Base-by-base conservation (phyloP, 2,329 filamentous ascomycete species). In the Elsinoe ampelina region DNA sequence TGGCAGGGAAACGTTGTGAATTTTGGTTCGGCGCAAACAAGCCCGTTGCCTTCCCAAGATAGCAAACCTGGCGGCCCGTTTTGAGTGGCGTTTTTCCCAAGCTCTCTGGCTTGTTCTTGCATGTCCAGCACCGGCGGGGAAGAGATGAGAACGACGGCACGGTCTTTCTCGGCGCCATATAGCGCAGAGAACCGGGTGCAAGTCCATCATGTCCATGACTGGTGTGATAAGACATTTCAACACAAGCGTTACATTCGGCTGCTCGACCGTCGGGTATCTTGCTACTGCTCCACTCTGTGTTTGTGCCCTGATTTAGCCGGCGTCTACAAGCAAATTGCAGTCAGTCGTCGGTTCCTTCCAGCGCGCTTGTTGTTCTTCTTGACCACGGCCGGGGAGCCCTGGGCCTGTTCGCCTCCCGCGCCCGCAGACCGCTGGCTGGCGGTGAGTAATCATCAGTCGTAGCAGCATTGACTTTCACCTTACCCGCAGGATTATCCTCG, bases 31-130 rank as follows among this genome's bases (percentile, higher is more conserved):
- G 48, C 48, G 48, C 38, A 32, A 10, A 10, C 13, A 13, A 13
- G 26, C 36, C 48, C 48, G 48, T 52, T 52, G 26, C 34, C 32
- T 52, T 32, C 48, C 48, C 48, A 52, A 52, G 48, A 52, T 39
- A 52, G 48, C 34, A 52, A 20, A 34, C 26, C 13, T 20, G n/a
- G 38, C 48, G 48, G 17, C 32, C 48, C 48, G 48, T 52, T 52
- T 34, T 20, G 35, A 5, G 35, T 52, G 48, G 48, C 34, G 48
- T 20, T 12, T 36, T n/a, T 19, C 19, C 10, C 22, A 11, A 22
- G n/a, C 15, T n/a, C 34, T 20, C 41, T 45, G 26, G 30, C 13
- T 39, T 52, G 39, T 38, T 10, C 26, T 30, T 39, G 32, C 38
- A 8, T 35, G 7, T 39, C 7, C 32, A 20, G 7, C 47, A 19